Evolutionary conservation across 1,284 basidiomycete genomes (phyloP), one percentile per base, ranked within the genome.

Genomic region (Naganishia liquefaciens): DNA sequence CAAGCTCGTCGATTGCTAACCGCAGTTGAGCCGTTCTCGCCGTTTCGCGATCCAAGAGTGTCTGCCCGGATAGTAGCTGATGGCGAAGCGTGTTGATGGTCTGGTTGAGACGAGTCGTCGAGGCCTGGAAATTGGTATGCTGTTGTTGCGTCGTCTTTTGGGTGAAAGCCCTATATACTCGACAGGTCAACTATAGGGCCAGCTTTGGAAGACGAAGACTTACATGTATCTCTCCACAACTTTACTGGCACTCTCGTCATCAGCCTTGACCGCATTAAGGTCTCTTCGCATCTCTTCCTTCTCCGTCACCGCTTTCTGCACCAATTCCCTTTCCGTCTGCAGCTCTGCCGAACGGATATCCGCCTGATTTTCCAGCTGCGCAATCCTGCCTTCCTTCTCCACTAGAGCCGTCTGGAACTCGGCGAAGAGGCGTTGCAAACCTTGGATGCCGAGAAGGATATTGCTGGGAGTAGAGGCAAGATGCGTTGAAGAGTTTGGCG

Each of bases 211-310:
- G 19, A 44, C 53, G 25, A 63, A 30, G 17, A 68, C 84, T 63
- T 71, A 90, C 91, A 93, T 93, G 76, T 93, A 93, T 53, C 90
- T 84, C 62, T 90, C 87, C 33, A 93, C 90, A 82, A 93, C 90
- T 72, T 87, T 89, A 13, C 88, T 86, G 0, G 91, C 90, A 1
- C 86, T 85, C 15, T 82, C 84, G 68, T 93, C 90, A 67, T 92
- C 81, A 0, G 82, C 85, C 17, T 72, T 68, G n/a, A 77, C 71
- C 3, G 73, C 62, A 42, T 30, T 50, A 37, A 50, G 47, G 44
- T 57, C 61, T 17, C 21, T 62, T 65, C 52, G 83, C 85, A 69
- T 86, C 86, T 77, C 89, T 85, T 28, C 91, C 81, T 75, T 92
- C 89, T 63, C 78, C 82, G 86, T 87, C 57, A 82, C 83, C 49